phyloP scores from a whole-genome alignment of 805 yeast genomes.

The Zygoascus ofunaensis region DNA sequence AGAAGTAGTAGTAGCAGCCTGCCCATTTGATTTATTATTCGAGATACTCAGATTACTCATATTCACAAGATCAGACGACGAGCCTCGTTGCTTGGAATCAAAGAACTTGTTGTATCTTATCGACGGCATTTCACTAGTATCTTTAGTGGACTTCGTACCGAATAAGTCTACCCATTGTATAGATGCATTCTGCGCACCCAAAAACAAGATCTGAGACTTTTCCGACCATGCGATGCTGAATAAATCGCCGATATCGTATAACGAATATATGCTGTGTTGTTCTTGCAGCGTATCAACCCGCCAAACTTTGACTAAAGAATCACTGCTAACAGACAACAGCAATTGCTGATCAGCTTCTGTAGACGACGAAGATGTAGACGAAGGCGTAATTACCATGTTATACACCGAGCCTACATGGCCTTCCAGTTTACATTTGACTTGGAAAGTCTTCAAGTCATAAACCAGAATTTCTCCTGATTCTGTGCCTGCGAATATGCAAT shows the following conservation, averaged over 20 bases:
- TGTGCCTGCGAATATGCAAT: constrained; percentile 70
- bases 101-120: constrained; percentile 74
- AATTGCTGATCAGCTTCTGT: constrained; percentile 40
- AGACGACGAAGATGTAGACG: too few relatives aligned
- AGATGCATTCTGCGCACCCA: constrained; percentile 91
- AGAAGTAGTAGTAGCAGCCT: neutral
- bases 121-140: constrained; percentile 41
- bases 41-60: neutral
- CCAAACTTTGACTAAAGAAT: constrained; percentile 84
- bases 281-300: constrained; percentile 37
- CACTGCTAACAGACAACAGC: constrained; percentile 81
- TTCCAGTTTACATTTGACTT: constrained; percentile 40
- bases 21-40: neutral
- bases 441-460: constrained; percentile 57
- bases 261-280: constrained; percentile 69
- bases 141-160: constrained; percentile 19
- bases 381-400: constrained; percentile 36
- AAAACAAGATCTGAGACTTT: constrained; percentile 49
- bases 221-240: constrained; percentile 72
- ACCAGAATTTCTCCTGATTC: constrained; percentile 74
- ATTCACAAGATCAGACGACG: constrained; percentile 22
- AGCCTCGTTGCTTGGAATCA: constrained; percentile 58
- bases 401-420: constrained; percentile 73
- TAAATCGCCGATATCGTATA: constrained; percentile 87
- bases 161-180: constrained; percentile 51